These are phyloP conservation scores for Fraxinus sp. DNA, from an alignment of 305 asterid species.

Conservation along the genomic window DNA sequence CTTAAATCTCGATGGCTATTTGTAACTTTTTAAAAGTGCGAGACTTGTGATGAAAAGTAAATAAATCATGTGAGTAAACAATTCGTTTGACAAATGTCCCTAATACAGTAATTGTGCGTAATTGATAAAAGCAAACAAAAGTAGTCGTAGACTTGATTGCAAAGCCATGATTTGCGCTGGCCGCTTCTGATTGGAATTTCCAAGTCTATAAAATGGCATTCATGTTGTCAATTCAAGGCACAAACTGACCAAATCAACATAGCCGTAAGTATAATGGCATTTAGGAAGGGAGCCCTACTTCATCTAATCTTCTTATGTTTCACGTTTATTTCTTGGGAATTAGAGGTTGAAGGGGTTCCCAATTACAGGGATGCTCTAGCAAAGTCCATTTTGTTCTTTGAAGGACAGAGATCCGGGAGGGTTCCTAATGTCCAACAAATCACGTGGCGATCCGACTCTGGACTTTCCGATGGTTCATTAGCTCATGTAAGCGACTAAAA, in stretches of 20 bases:
- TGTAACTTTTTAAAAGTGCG: background rate
- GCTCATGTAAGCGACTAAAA: slow-evolving; percentile 46
- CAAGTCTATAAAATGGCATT: slow-evolving; percentile 39
- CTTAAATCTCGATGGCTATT: background rate
- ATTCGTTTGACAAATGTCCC: background rate
- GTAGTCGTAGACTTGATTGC: slow-evolving; percentile 2
- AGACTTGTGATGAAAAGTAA: background rate
- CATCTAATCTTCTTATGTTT: slow-evolving; percentile 21
- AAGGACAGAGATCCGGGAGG: slow-evolving; percentile 85
- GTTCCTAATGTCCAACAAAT: slow-evolving; percentile 46
- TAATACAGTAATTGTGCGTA: background rate
- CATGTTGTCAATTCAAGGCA: background rate
- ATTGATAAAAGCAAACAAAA: background rate
- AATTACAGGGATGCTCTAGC: slow-evolving; percentile 77
- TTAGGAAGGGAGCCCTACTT: slow-evolving; percentile 8
- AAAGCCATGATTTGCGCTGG: slow-evolving; percentile 57
- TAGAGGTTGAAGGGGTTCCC: slow-evolving; percentile 32
- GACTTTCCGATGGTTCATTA: slow-evolving; percentile 59
- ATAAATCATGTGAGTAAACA: background rate
- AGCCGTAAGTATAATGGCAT: slow-evolving; percentile 26
- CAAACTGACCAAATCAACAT: background rate
- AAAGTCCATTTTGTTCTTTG: slow-evolving; percentile 79
- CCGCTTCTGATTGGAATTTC: slow-evolving; percentile 17
- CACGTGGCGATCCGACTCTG: slow-evolving; percentile 69
- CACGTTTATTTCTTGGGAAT: slow-evolving; percentile 19